These are phyloP conservation scores for Collariella sp. DNA, from an alignment of 495 filamentous ascomycete species.

Conservation along the genomic window DNA sequence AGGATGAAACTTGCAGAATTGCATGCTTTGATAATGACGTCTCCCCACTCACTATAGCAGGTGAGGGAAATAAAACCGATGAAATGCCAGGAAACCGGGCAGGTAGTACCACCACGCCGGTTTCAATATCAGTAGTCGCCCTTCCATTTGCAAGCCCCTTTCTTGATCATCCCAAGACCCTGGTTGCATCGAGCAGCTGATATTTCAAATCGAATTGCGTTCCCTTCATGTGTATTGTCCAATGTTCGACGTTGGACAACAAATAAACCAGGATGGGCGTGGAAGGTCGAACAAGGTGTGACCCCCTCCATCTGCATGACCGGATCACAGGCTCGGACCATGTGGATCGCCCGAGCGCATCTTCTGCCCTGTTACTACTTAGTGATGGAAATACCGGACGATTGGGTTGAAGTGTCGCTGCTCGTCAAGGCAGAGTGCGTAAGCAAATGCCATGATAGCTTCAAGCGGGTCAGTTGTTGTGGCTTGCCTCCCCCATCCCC, in stretches of 20 bases:
- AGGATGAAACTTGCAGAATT: neutral
- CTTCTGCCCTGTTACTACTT: conserved; percentile 5
- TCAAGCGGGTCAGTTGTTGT: neutral
- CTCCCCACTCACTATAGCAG: too few relatives aligned
- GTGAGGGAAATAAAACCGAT: too few relatives aligned
- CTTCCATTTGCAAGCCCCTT: neutral
- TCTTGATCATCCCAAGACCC: neutral
- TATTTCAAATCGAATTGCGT: neutral
- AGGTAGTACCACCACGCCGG: neutral
- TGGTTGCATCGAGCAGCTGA: neutral
- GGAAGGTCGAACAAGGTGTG: neutral
- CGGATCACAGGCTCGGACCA: neutral
- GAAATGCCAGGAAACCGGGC: neutral
- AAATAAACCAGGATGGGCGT: neutral
- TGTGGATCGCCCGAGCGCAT: neutral
- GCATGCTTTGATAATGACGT: neutral
- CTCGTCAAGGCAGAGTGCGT: too few relatives aligned
- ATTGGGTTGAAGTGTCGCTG: neutral
- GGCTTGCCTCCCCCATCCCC: neutral
- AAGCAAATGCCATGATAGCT: too few relatives aligned
- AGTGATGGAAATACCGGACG: neutral
- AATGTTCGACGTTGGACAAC: neutral
- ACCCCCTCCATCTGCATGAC: neutral
- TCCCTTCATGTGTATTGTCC: neutral
- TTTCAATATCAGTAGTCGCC: neutral